Evolutionary conservation across 495 filamentous ascomycete species (phyloP).

Genomic region (Penicillium arizonense): DNA sequence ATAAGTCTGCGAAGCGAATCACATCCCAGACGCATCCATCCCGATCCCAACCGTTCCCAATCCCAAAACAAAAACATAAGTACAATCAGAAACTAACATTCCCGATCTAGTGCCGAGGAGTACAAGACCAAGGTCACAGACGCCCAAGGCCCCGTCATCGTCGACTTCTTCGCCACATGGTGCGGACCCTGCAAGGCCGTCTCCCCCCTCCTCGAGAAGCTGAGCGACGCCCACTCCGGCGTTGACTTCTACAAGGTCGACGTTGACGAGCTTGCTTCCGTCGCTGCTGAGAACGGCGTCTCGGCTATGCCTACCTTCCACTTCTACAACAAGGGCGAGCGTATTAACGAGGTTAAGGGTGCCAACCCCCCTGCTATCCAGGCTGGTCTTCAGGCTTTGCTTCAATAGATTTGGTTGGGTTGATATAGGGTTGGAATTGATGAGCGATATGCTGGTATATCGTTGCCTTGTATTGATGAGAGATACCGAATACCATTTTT

Average conservation of each 20-base stretch:
- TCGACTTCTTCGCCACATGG: conserved; percentile 90
- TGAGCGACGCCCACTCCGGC: conserved; percentile 50
- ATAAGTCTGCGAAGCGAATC: too few species aligned
- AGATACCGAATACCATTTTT: neutral
- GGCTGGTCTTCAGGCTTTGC: conserved; percentile 43
- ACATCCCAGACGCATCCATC: conserved; percentile 1
- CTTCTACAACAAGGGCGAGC: conserved; percentile 76
- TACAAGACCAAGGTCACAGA: conserved; percentile 48
- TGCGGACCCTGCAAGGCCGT: conserved; percentile 95
- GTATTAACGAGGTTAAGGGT: conserved; percentile 71
- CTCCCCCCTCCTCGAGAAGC: conserved; percentile 68
- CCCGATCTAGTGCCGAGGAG: conserved; percentile 51
- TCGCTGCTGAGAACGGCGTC: conserved; percentile 77
- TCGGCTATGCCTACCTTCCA: conserved; percentile 95
- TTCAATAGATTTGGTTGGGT: conserved; percentile 13
- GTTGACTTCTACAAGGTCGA: conserved; percentile 88
- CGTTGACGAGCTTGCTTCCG: conserved; percentile 76
- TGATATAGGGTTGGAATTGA: neutral
- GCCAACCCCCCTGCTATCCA: conserved; percentile 70
- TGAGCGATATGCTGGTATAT: neutral
- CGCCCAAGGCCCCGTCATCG: conserved; percentile 56
- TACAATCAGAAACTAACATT: neutral
- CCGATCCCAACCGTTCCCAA: neutral
- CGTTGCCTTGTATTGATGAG: neutral
- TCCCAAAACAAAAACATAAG: neutral